Conservation (phyloP, 192 early-diverging fungal species). For the Coemansia sp. region DNA sequence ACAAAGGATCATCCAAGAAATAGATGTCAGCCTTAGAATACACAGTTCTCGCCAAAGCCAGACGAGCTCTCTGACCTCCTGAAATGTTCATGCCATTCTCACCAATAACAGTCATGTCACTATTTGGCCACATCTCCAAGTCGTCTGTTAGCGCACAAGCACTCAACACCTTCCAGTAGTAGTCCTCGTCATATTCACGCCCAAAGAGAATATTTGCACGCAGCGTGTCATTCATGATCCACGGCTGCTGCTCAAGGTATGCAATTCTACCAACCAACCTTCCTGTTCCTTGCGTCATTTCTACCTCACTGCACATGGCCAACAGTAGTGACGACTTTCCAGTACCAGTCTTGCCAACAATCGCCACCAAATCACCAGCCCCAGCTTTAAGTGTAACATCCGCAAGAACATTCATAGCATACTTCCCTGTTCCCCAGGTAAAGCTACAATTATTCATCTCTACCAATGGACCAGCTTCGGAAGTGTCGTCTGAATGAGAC, state of each 20-base stretch:
- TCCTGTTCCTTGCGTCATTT: conserved; percentile 37
- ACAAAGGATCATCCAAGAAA: conserved; percentile 73
- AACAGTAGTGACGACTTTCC: conserved; percentile 70
- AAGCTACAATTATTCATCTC: conserved; percentile 22
- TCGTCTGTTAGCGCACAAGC: conserved; percentile 68
- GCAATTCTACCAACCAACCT: conserved; percentile 23
- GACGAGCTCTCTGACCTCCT: conserved; percentile 71
- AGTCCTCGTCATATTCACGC: conserved; percentile 56
- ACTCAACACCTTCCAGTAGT: conserved; percentile 64
- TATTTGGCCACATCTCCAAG: conserved; percentile 61
- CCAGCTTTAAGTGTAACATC: conserved; percentile 10
- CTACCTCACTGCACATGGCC: conserved; percentile 61
- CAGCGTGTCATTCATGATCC: conserved; percentile 59
- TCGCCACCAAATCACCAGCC: conserved; percentile 55
- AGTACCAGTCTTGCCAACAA: conserved; percentile 63
- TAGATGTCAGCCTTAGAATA: conserved; percentile 71
- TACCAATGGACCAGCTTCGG: not conserved
- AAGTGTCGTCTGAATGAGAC: not conserved
- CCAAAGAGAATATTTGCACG: conserved; percentile 85
- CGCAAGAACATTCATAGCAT: not conserved
- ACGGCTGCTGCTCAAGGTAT: conserved; percentile 28
- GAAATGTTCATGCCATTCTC: conserved; percentile 74
- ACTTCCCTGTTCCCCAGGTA: conserved; percentile 3
- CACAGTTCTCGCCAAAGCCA: conserved; percentile 65
- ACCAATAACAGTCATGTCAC: conserved; percentile 73